These are phyloP conservation scores for Calonectria hongkongensis DNA, from an alignment of 2,329 filamentous ascomycete species.

Conservation along the genomic window DNA sequence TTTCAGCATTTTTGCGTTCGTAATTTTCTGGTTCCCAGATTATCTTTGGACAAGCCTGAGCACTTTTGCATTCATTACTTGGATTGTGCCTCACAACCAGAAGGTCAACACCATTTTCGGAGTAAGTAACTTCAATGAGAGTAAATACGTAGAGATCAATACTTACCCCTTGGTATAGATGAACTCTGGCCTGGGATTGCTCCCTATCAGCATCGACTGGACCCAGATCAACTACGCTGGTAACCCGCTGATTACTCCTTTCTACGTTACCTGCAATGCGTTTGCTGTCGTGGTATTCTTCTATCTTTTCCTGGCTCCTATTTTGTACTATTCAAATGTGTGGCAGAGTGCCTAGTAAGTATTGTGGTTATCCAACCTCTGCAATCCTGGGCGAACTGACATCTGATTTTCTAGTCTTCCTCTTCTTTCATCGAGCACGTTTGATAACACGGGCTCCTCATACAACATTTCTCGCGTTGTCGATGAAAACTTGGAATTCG, in stretches of 20 bases:
- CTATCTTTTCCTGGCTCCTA: slow-evolving; percentile 32
- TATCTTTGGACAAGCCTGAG: slow-evolving; percentile 38
- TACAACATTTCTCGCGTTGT: slow-evolving; percentile 35
- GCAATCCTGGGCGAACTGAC: too few species aligned
- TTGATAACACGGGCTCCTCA: slow-evolving; percentile 28
- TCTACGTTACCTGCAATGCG: slow-evolving; percentile 38
- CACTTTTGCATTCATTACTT: slow-evolving; percentile 35
- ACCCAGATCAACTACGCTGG: slow-evolving; percentile 40
- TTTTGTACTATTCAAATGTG: slow-evolving; percentile 40
- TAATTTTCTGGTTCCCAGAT: slow-evolving; percentile 39
- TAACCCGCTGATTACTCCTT: slow-evolving; percentile 25
- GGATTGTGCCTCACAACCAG: slow-evolving; percentile 39
- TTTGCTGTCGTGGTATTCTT: slow-evolving; percentile 36
- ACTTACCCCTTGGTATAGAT: slow-evolving; percentile 15
- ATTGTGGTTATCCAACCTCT: background rate
- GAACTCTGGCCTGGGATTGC: slow-evolving; percentile 36
- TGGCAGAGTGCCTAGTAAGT: slow-evolving; percentile 40
- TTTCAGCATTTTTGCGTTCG: slow-evolving; percentile 29
- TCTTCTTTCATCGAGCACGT: slow-evolving; percentile 36
- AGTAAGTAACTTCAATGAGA: background rate
- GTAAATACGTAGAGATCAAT: accelerated
- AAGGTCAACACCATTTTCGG: slow-evolving; percentile 38
- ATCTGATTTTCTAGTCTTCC: slow-evolving; percentile 8
- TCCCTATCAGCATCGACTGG: slow-evolving; percentile 36
- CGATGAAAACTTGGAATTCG: slow-evolving; percentile 33